phyloP scores from a whole-genome alignment of 2,329 filamentous ascomycete genomes.

The Fusarium sp. region DNA sequence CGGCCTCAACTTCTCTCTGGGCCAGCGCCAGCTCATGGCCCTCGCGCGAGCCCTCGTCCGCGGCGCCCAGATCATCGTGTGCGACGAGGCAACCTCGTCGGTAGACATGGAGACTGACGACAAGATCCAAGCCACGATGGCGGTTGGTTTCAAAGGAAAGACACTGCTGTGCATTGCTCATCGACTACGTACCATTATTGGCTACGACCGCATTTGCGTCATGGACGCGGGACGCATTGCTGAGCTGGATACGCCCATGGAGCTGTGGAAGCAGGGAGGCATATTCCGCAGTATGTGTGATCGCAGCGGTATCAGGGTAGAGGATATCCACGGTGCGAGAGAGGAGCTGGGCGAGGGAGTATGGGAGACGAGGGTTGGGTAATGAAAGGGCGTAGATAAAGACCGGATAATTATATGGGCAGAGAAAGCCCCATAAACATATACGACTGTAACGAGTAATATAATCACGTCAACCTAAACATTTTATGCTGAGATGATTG shows the following conservation, averaged over 20 bases:
- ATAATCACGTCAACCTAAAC: not conserved
- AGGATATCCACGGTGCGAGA: constrained; percentile 63
- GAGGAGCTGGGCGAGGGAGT: constrained; percentile 47
- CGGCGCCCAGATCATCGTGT: constrained; percentile 90
- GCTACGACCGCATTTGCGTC: constrained; percentile 95
- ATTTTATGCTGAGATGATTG: no score
- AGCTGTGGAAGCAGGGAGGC: constrained; percentile 76
- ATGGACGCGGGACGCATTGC: constrained; percentile 92
- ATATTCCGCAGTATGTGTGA: constrained; percentile 95
- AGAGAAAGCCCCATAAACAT: no score
- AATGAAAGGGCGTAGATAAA: no score
- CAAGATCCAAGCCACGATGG: constrained; percentile 92
- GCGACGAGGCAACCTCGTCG: constrained; percentile 92
- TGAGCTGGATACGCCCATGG: constrained; percentile 82
- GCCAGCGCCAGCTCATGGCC: constrained; percentile 95
- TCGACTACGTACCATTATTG: constrained; percentile 88
- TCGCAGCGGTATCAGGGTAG: constrained; percentile 76
- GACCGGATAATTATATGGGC: no score
- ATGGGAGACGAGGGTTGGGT: constrained; percentile 9
- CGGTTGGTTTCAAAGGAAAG: constrained; percentile 83
- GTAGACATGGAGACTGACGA: constrained; percentile 98
- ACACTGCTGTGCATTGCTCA: constrained; percentile 95
- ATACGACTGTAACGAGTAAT: not conserved
- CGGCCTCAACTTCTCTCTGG: constrained; percentile 94
- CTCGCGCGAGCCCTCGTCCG: constrained; percentile 90